Conservation (phyloP, 2,329 filamentous ascomycete genomes). For the Microcera coccophila region DNA sequence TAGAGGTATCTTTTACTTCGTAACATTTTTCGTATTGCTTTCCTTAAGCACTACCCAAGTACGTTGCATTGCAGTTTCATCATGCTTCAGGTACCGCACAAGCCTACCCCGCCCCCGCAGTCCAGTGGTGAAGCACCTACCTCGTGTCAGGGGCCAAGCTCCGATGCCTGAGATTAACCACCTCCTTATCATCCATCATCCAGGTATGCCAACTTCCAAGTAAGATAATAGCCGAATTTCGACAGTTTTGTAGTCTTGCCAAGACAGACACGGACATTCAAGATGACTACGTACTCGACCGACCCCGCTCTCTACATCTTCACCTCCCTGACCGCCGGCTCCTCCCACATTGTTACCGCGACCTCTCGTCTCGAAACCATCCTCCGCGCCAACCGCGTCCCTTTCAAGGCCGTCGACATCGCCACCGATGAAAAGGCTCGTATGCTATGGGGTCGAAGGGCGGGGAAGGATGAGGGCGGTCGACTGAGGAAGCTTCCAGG, state of each 20-base stretch:
- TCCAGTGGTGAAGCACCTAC: neutral
- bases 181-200: conserved; percentile 4
- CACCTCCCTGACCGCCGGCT: conserved; percentile 92
- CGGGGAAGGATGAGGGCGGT: conserved; percentile 64
- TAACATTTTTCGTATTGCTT: no score
- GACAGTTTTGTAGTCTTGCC: neutral
- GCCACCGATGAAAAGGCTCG: conserved; percentile 85
- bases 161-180: conserved; percentile 9
- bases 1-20: no score
- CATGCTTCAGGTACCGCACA: neutral
- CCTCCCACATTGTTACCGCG: conserved; percentile 92
- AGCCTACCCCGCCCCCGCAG: conserved; percentile 1
- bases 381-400: conserved; percentile 87
- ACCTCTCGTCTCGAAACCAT: conserved; percentile 96
- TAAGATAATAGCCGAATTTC: neutral
- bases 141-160: conserved; percentile 18
- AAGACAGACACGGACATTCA: conserved; percentile 8
- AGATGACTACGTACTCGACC: conserved; percentile 46
- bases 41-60: neutral
- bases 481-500: conserved; percentile 75
- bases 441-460: conserved; percentile 81
- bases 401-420: conserved; percentile 88
- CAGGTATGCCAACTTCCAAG: conserved; percentile 10
- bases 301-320: conserved; percentile 85
- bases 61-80: no score